Evolutionary conservation across 2,329 filamentous ascomycete species (phyloP).

Genomic region (Cercospora zeina): DNA sequence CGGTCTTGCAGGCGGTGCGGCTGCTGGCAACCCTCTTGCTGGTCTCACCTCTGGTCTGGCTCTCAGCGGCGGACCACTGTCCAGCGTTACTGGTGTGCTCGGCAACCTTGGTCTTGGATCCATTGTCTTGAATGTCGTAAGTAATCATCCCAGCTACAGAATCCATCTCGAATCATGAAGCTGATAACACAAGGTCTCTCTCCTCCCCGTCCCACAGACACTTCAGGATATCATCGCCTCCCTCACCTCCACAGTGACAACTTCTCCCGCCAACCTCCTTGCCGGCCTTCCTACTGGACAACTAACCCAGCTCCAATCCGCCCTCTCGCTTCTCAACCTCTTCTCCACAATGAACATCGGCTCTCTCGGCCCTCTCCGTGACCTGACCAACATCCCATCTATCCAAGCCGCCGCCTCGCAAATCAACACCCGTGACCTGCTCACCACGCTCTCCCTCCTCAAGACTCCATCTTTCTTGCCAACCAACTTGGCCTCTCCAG

Average conservation of each 20-base stretch:
- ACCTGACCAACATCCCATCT: constrained; percentile 21
- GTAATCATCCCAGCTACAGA: background rate
- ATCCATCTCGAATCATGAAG: background rate
- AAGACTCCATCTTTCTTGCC: constrained; percentile 15
- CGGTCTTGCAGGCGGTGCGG: constrained; percentile 10
- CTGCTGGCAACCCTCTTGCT: constrained; percentile 7
- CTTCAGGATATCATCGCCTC: constrained; percentile 16
- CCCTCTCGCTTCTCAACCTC: constrained; percentile 23
- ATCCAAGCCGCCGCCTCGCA: constrained; percentile 18
- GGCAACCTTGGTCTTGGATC: constrained; percentile 17
- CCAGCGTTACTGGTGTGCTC: constrained; percentile 13
- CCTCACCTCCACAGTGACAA: constrained; percentile 14
- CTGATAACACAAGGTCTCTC: constrained; percentile 12
- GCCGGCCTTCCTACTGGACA: constrained; percentile 16
- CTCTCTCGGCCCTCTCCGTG: constrained; percentile 19
- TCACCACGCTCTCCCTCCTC: constrained; percentile 19
- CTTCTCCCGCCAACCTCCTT: constrained; percentile 12
- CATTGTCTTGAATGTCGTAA: constrained; percentile 21
- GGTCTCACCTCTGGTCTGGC: constrained; percentile 1
- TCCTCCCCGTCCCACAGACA: constrained; percentile 20
- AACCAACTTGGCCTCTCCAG: background rate
- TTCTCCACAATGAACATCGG: constrained; percentile 21
- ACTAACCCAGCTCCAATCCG: constrained; percentile 15
- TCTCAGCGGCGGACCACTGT: constrained; percentile 13
- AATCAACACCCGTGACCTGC: constrained; percentile 22